Conservation (phyloP, 2,329 filamentous ascomycete species). For the Ophiocordyceps robertsii region DNA sequence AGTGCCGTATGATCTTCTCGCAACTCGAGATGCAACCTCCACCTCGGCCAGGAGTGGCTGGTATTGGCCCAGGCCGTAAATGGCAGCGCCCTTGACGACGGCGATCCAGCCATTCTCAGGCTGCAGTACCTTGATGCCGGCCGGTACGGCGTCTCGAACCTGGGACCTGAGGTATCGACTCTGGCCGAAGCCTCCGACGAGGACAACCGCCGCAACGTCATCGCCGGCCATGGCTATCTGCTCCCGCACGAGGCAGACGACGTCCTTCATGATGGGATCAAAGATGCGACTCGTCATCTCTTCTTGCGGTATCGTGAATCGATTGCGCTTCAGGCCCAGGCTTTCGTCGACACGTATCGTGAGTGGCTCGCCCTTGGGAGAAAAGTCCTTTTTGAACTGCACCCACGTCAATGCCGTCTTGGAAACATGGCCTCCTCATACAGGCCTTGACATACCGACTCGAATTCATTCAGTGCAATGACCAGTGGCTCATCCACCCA, state of each 20-base stretch:
- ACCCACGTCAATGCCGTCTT: not conserved
- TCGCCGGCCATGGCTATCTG: constrained; percentile 22
- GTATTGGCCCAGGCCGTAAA: constrained; percentile 22
- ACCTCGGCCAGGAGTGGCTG: constrained; percentile 14
- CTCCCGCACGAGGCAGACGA: constrained; percentile 27
- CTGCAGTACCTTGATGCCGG: constrained; percentile 28
- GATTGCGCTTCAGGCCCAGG: constrained; percentile 18
- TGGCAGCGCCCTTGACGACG: constrained; percentile 36
- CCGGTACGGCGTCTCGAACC: constrained; percentile 20
- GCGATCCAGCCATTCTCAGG: constrained; percentile 35
- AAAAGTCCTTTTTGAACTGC: constrained; percentile 25
- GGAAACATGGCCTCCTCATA: too few relatives aligned
- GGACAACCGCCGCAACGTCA: constrained; percentile 24
- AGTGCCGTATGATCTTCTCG: constrained; percentile 22
- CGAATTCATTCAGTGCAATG: constrained; percentile 27
- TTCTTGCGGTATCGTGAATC: constrained; percentile 30
- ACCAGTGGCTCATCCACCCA: constrained; percentile 28
- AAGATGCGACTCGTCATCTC: constrained; percentile 48
- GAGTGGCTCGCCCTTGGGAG: constrained; percentile 19
- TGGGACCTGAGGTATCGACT: constrained; percentile 29
- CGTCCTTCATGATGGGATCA: constrained; percentile 26
- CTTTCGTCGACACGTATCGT: constrained; percentile 20
- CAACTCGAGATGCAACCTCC: constrained; percentile 20
- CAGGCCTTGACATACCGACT: constrained; percentile 18
- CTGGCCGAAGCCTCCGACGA: constrained; percentile 35